Base-by-base conservation (phyloP, 2,329 filamentous ascomycete genomes). In the Byssochlamys sp. region DNA sequence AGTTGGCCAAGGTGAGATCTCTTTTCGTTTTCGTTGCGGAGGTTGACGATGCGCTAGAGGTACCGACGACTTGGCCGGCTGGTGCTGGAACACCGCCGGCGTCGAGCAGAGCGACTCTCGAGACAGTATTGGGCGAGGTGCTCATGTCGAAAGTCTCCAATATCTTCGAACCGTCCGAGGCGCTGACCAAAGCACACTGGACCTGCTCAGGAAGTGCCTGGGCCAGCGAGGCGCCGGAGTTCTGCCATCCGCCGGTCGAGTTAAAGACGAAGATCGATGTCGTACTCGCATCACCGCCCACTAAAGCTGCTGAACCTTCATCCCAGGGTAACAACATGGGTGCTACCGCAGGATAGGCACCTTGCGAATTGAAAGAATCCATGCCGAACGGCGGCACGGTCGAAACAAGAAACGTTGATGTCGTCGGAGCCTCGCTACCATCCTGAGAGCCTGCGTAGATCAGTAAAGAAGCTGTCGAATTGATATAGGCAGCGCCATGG, bases 271-370 rank as follows among this genome's bases (percentile, higher is more conserved):
- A 89, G n/a, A 94, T 79, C 54, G 83, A 78, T 14, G 77, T 84
- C 68, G 90, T 91, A 9, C 77, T 78, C 1, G 79, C 69, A 62
- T 81, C 81, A 14, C 91, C 91, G 56, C 91, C 91, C 35, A 95
- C 74, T 78, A 96, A 81, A 45, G 87, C 81, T 4, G 85, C 87
- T 65, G 88, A 81, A 50, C 81, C 82, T 53, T 84, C 80, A 52
- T 87, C 86, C 88, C 88, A 96, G 7, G 80, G 80, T 60, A 94
- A 76, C 9, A 97, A 76, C 57, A 91, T 81, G 0, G 92, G 91
- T 27, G 82, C 80, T 28, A 83, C 75, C 1, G 84, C 81, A 0
- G 88, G 83, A 0, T 86, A 83, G 1, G 85, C 83, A 39, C 73
- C 67, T 12, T 73, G 72, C 6, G 84, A 82, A 55, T 79, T 76